phyloP scores from a whole-genome alignment of 2,329 filamentous ascomycete genomes.

The Lachnellula arida region DNA sequence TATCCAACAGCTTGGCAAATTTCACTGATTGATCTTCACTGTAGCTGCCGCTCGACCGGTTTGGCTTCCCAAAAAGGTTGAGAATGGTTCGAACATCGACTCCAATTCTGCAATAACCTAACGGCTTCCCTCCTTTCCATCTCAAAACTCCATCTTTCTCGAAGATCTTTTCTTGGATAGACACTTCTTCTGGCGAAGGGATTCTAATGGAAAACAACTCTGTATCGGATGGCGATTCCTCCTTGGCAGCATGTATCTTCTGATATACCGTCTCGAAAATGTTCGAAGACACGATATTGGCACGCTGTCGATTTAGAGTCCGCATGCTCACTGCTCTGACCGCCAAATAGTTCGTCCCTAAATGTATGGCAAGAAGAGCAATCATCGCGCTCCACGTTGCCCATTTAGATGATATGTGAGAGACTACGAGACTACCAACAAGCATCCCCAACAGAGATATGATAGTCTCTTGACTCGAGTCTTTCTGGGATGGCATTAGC shows the following conservation, averaged over 20 bases:
- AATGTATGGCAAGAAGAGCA: slow-evolving; percentile 67
- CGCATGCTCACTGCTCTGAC: slow-evolving; percentile 80
- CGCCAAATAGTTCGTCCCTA: slow-evolving; percentile 80
- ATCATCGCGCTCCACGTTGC: slow-evolving; percentile 73
- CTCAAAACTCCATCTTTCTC: slow-evolving; percentile 42
- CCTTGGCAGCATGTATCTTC: background rate
- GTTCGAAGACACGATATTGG: slow-evolving; percentile 68
- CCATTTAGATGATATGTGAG: slow-evolving; percentile 62
- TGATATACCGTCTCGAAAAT: slow-evolving; percentile 36
- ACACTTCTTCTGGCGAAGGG: slow-evolving; percentile 61
- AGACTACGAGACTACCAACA: slow-evolving; percentile 75
- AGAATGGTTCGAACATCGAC: slow-evolving; percentile 35
- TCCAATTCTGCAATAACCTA: slow-evolving; percentile 54
- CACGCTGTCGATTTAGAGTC: slow-evolving; percentile 80
- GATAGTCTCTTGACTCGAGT: slow-evolving; percentile 91
- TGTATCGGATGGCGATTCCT: background rate
- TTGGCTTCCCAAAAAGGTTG: slow-evolving; percentile 8
- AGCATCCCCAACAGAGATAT: slow-evolving; percentile 87
- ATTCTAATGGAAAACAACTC: slow-evolving; percentile 31
- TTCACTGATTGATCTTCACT: slow-evolving; percentile 24
- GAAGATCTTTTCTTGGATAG: slow-evolving; percentile 34
- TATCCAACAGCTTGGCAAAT: slow-evolving; percentile 37
- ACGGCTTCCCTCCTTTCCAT: slow-evolving; percentile 38
- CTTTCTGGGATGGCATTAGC: slow-evolving; percentile 47
- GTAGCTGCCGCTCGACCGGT: slow-evolving; percentile 12